Base-by-base conservation (phyloP, 805 yeast species). In the Nakazawaea laoshanensis region DNA sequence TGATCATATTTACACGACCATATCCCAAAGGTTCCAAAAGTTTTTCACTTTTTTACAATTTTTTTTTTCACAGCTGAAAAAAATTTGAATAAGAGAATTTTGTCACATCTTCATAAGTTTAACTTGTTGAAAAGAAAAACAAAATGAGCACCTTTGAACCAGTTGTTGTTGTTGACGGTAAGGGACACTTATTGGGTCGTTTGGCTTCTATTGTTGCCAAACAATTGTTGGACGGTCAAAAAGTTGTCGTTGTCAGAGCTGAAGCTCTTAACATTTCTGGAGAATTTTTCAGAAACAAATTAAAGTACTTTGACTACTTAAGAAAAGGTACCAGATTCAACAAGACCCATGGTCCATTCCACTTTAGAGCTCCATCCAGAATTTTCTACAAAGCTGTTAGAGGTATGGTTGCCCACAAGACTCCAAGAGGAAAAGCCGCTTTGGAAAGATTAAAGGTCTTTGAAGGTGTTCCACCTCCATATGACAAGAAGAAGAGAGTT, bases 291-390 rank as follows among this genome's bases (percentile, higher is more conserved):
- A 88, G 98, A 78, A 86, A 89, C 82, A 92, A 92, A 76, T 82
- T 89, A 71, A 92, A 92, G 84, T 92, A 87, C 92, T 96, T 88
- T 72, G 99, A 94, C 67, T 92, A 88, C 87, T 82, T 92, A 71
- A 88, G 98, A 81, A 92, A 92, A 81, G 84, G 94, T 59, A 88
- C 98, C 64, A 83, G 95, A 74, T 92, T 68, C 88, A 92, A 92
- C 95, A 87, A 87, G 76, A 81, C 77, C 61, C 82, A 87, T 68
- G 99, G 98, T 76, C 97, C 97, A 62, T 92, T 89, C 96, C 99
- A 92, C 70, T 92, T 92, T 95, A 92, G 97, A 74, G 99, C 99
- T 47, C 99, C 99, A 69, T 88, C 97, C 47, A 87, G 97, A 75
- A 89, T 92, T 72, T 87, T 92, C 73, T 88, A 88, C 94, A 92